These are phyloP conservation scores for Aspergillus pseudoviridinutans DNA, from an alignment of 2,329 filamentous ascomycete genomes.

Conservation along the genomic window DNA sequence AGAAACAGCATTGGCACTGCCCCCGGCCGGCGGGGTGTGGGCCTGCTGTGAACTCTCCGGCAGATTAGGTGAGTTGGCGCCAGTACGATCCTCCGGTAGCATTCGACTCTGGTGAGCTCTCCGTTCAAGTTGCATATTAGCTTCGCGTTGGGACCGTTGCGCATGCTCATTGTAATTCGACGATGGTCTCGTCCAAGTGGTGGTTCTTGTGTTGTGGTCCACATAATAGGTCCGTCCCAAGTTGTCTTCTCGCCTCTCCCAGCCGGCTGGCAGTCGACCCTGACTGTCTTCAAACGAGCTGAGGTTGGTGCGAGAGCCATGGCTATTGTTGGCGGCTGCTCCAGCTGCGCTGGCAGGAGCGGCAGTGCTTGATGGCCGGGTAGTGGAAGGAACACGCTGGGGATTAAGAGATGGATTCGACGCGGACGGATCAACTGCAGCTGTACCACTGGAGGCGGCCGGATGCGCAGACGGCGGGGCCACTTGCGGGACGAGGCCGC, in stretches of 20 bases:
- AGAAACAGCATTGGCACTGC: conserved; percentile 58
- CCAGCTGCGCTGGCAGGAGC: conserved; percentile 38
- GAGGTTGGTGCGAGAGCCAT: conserved; percentile 55
- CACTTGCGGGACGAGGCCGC: conserved; percentile 36
- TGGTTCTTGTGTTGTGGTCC: conserved; percentile 94
- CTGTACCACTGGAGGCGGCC: conserved; percentile 18
- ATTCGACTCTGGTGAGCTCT: conserved; percentile 93
- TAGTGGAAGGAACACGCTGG: conserved; percentile 31
- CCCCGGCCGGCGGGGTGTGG: conserved; percentile 43
- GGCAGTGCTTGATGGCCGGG: conserved; percentile 38
- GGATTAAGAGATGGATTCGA: conserved; percentile 33
- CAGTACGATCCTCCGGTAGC: conserved; percentile 90
- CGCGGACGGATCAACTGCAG: conserved; percentile 25
- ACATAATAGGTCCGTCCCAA: conserved; percentile 96
- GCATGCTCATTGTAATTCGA: conserved; percentile 70
- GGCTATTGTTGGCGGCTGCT: conserved; percentile 31
- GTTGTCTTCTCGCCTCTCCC: conserved; percentile 95
- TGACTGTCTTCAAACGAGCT: conserved; percentile 97
- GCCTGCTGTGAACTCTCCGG: conserved; percentile 46
- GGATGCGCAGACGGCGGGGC: conserved; percentile 23
- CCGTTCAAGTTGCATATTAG: conserved; percentile 87
- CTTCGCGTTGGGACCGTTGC: conserved; percentile 75
- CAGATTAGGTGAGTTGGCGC: conserved; percentile 82
- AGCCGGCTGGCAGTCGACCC: conserved; percentile 84
- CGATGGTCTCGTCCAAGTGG: conserved; percentile 93